phyloP scores from a whole-genome alignment of 164 flowering plant species.

The Buxus sempervirens region DNA sequence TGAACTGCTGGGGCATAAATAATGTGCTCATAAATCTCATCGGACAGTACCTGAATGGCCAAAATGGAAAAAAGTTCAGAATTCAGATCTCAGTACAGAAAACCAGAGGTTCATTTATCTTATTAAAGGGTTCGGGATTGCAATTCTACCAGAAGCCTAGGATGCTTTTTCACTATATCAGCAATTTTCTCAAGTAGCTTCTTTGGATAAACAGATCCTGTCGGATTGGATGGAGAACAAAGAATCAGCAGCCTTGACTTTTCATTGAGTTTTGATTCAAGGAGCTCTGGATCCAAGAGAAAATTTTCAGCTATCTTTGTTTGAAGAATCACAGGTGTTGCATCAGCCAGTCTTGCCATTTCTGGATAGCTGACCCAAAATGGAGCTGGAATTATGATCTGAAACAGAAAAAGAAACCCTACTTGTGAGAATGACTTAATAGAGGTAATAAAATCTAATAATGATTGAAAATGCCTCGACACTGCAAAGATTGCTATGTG shows the following conservation, averaged over 20 bases:
- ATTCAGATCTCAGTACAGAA: not conserved
- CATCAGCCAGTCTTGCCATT: conserved; percentile 92
- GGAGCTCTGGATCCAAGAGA: conserved; percentile 71
- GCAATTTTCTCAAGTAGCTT: conserved; percentile 84
- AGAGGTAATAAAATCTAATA: too few relatives aligned
- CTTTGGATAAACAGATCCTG: conserved; percentile 91
- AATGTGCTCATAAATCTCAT: conserved; percentile 96
- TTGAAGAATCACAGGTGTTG: conserved; percentile 80
- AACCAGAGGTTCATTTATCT: not conserved
- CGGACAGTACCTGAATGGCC: conserved; percentile 69
- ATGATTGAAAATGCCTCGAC: too few relatives aligned
- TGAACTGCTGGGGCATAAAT: conserved; percentile 89
- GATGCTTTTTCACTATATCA: conserved; percentile 69
- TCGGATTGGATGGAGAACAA: conserved; percentile 95
- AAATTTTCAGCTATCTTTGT: conserved; percentile 72
- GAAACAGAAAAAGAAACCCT: conserved; percentile 9
- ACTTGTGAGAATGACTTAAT: too few relatives aligned
- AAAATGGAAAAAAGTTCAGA: conserved; percentile 2
- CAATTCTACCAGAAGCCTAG: conserved; percentile 75
- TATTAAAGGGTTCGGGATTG: not conserved
- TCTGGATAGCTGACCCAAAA: conserved; percentile 97
- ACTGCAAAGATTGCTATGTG: not conserved
- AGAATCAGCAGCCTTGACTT: conserved; percentile 89
- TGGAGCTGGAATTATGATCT: conserved; percentile 96
- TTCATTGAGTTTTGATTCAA: conserved; percentile 70